These are phyloP conservation scores for Eleusine coracana DNA, from an alignment of 176 grass and related monocot species.

Conservation along the genomic window DNA sequence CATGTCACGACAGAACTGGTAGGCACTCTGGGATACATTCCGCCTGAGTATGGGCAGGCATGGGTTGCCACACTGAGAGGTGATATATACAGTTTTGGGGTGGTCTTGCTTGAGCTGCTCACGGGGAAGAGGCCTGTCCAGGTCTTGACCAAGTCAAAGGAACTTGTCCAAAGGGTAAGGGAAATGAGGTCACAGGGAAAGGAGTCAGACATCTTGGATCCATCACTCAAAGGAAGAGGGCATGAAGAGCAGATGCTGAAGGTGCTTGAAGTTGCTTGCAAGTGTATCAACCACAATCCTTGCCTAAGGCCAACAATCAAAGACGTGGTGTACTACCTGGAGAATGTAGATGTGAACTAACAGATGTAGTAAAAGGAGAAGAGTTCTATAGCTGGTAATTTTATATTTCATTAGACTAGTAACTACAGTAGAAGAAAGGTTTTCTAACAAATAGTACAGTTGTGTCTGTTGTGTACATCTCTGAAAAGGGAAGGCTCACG, in stretches of 20 bases:
- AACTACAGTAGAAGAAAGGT: constrained; percentile 27
- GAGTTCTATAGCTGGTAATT: constrained; percentile 8
- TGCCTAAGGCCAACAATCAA: constrained; percentile 64
- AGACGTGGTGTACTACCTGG: constrained; percentile 68
- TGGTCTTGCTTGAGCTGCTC: constrained; percentile 84
- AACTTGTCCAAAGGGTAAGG: constrained; percentile 76
- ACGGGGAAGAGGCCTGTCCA: constrained; percentile 82
- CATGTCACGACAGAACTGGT: constrained; percentile 89
- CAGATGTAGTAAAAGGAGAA: constrained; percentile 36
- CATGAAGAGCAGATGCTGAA: constrained; percentile 74
- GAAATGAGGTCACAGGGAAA: constrained; percentile 59
- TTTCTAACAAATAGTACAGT: constrained; percentile 45
- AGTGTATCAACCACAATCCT: constrained; percentile 72
- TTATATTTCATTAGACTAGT: constrained; percentile 36
- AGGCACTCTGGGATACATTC: constrained; percentile 93
- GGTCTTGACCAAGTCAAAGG: constrained; percentile 58
- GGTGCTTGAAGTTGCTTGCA: constrained; percentile 71
- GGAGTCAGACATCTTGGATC: constrained; percentile 62
- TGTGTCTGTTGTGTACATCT: constrained; percentile 30
- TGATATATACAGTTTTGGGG: constrained; percentile 91
- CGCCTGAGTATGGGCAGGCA: constrained; percentile 82
- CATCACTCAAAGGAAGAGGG: constrained; percentile 51
- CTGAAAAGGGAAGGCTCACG: constrained; percentile 13
- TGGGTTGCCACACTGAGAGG: constrained; percentile 81
- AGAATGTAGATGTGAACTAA: constrained; percentile 38